These are phyloP conservation scores for Taphrina betulina DNA, from an alignment of 1,139 yeast species.

Conservation along the genomic window DNA sequence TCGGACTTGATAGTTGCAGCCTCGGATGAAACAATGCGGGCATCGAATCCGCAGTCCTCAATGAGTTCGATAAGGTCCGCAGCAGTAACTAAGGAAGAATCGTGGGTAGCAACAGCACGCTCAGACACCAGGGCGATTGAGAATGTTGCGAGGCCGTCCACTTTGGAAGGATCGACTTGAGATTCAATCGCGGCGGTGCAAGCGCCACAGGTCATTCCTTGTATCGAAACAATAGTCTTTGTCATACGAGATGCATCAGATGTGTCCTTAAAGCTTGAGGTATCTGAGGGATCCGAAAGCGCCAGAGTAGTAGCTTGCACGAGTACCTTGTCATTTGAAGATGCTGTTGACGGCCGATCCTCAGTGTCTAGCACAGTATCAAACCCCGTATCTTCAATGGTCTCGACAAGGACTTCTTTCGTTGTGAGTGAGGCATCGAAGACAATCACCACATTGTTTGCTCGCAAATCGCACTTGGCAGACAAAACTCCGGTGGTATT, in stretches of 20 bases:
- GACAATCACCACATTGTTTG: constrained; percentile 64
- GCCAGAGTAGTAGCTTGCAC: background rate
- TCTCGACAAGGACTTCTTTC: constrained; percentile 2
- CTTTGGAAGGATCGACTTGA: constrained; percentile 46
- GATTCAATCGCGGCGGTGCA: constrained; percentile 67
- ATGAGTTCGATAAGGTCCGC: constrained; percentile 23
- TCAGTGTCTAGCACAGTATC: constrained; percentile 3
- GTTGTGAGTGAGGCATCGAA: constrained; percentile 46
- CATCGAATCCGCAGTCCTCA: constrained; percentile 37
- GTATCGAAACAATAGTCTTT: constrained; percentile 40
- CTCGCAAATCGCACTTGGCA: constrained; percentile 66
- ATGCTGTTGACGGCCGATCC: background rate
- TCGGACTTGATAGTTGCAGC: constrained; percentile 1
- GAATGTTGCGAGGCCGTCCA: constrained; percentile 19
- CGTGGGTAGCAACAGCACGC: constrained; percentile 26
- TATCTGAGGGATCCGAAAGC: background rate
- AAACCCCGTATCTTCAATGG: constrained; percentile 29
- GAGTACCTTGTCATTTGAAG: background rate
- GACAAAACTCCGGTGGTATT: constrained; percentile 51
- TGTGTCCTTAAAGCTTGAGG: background rate
- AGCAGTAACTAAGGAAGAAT: background rate
- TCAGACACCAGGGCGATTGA: constrained; percentile 16
- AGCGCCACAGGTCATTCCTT: constrained; percentile 88
- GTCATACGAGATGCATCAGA: constrained; percentile 12
- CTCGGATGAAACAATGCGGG: constrained; percentile 12